A percentile compares a stretch with the other conserved stretches of the same genome.
Conservation (phyloP, 257 asterid genomes). For the Plectranthus barbatus region DNA sequence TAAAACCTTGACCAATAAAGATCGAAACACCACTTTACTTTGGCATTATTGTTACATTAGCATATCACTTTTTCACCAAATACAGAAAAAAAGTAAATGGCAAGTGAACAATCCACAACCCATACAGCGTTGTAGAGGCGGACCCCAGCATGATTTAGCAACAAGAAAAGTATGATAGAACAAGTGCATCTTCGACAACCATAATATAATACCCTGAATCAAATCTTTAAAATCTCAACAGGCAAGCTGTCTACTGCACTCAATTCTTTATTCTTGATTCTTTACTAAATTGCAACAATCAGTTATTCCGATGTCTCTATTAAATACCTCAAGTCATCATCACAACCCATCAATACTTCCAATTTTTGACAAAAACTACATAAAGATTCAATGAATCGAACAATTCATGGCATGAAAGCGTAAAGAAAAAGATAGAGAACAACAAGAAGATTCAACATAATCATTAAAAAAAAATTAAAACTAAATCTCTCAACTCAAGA, state of each 20-base stretch:
- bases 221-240: background rate
- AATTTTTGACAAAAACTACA: background rate
- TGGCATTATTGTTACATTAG: background rate
- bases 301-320: background rate
- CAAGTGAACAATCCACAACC: background rate
- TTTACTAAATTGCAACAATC: background rate
- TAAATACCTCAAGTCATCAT: background rate
- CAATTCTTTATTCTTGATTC: background rate
- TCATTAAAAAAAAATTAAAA: background rate
- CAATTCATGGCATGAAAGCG: background rate
- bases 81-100: background rate
- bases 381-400: background rate
- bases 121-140: background rate
- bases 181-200: too few species aligned
- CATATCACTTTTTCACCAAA: background rate
- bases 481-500: background rate
- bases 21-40: conserved; percentile 13
- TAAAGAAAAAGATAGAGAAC: background rate
- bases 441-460: background rate
- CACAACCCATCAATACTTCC: background rate
- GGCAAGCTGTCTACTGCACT: background rate
- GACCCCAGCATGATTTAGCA: background rate
- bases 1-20: conserved; percentile 12
- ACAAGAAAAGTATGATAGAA: background rate
- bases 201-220: background rate